Conservation (phyloP, 169 alveolate genomes). For the Plasmodium blacklocki region DNA sequence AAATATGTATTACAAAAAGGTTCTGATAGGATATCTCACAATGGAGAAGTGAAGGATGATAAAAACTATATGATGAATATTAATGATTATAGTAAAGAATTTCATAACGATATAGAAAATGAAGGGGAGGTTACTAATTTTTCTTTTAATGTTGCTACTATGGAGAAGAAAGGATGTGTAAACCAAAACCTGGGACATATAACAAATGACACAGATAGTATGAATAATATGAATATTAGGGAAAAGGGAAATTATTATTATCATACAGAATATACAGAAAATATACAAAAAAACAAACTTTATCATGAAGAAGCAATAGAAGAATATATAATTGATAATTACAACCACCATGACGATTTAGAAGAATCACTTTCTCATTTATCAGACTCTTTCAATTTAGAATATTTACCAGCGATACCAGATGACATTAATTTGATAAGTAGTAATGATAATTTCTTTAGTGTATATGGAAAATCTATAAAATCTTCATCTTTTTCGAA, state of each 20-base stretch:
- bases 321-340: background rate
- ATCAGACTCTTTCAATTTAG: constrained; percentile 18
- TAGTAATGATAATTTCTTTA: constrained; percentile 15
- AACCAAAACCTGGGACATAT: background rate
- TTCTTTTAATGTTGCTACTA: too few species aligned
- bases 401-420: constrained; percentile 27
- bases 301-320: background rate
- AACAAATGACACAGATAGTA: background rate
- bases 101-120: too few species aligned
- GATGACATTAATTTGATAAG: constrained; percentile 10
- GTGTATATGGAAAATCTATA: background rate
- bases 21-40: background rate
- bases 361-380: constrained; percentile 8
- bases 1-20: background rate
- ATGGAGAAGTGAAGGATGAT: background rate
- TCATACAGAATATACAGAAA: too few species aligned
- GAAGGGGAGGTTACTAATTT: too few species aligned
- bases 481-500: too few species aligned
- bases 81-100: too few species aligned
- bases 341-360: background rate
- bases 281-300: too few species aligned
- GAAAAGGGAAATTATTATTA: too few species aligned
- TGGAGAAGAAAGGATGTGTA: too few species aligned
- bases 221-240: background rate
- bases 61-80: too few species aligned